A percentile compares a stretch with the other conserved stretches of the same genome.
Conservation (phyloP, 345 rosid genomes). For the Aquilaria sinensis region DNA sequence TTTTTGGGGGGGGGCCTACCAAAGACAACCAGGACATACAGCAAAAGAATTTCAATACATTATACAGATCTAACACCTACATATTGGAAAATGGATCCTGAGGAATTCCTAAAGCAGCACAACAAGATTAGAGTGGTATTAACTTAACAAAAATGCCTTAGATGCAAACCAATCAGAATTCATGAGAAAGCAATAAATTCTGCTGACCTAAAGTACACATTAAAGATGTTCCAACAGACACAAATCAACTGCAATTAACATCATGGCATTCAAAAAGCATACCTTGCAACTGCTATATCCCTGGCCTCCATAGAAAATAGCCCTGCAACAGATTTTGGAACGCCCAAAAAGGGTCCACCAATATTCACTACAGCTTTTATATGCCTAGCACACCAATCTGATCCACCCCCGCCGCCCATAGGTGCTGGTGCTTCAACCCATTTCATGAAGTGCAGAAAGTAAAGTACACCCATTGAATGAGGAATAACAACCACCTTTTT, state of each 20-base stretch:
- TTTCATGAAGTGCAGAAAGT: constrained; percentile 75
- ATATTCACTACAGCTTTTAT: constrained; percentile 64
- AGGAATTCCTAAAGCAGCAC: no score
- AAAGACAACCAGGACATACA: no score
- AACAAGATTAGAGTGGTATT: no score
- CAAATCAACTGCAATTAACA: not conserved
- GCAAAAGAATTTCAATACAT: no score
- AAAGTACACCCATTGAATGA: constrained; percentile 69
- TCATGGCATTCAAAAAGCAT: constrained; percentile 5
- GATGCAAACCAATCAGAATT: no score
- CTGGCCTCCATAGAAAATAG: constrained; percentile 56
- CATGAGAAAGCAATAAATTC: no score
- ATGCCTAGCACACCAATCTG: constrained; percentile 65
- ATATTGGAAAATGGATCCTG: no score
- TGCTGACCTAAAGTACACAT: not conserved
- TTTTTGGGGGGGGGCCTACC: no score
- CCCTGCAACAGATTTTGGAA: constrained; percentile 54
- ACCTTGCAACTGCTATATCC: constrained; percentile 68
- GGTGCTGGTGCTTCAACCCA: constrained; percentile 79
- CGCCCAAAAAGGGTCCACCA: constrained; percentile 71
- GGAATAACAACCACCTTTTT: constrained; percentile 61
- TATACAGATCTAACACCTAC: no score
- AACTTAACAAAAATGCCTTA: no score
- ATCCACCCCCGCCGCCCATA: constrained; percentile 70
- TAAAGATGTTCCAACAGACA: constrained; percentile 1